Conservation (phyloP, 768 basidiomycete species). For the Tephrocybe sp. region DNA sequence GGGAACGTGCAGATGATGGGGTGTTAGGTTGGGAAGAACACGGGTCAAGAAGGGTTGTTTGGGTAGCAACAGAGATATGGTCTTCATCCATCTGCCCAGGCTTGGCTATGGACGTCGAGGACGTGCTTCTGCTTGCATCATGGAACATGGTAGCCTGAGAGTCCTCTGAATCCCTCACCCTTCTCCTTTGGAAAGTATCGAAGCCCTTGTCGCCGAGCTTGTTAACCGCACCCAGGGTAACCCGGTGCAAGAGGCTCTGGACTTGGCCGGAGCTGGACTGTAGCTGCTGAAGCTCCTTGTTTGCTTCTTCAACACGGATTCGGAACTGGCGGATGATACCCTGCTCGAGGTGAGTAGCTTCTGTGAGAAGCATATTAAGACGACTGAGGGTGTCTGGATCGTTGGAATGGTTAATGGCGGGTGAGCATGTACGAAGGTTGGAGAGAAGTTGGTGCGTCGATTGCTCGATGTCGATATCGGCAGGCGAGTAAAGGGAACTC, state of each 20-base stretch:
- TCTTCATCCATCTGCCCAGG: slow-evolving; percentile 13
- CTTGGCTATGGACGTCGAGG: slow-evolving; percentile 13
- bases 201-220: slow-evolving; percentile 37
- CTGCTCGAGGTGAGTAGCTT: slow-evolving; percentile 45
- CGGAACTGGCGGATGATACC: slow-evolving; percentile 51
- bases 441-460: slow-evolving; percentile 49
- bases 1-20: slow-evolving; percentile 12
- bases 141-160: slow-evolving; percentile 53
- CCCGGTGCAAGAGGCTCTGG: slow-evolving; percentile 40
- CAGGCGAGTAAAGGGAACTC: slow-evolving; percentile 33
- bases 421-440: slow-evolving; percentile 51
- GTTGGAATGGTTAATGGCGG: slow-evolving; percentile 35
- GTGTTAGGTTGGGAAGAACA: slow-evolving; percentile 3
- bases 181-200: slow-evolving; percentile 27
- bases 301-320: slow-evolving; percentile 48
- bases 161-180: slow-evolving; percentile 63
- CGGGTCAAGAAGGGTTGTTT: slow-evolving; percentile 26
- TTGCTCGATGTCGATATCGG: slow-evolving; percentile 43
- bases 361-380: slow-evolving; percentile 44
- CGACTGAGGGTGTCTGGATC: slow-evolving; percentile 37
- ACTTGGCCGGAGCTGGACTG: slow-evolving; percentile 44
- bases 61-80: slow-evolving; percentile 24
- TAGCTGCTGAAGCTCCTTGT: slow-evolving; percentile 46
- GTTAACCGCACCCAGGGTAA: slow-evolving; percentile 43
- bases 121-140: slow-evolving; percentile 14